Evolutionary conservation across 192 early-diverging fungal species (phyloP), one percentile per base, ranked within the genome.

Genomic region (Entophlyctis luteolus): DNA sequence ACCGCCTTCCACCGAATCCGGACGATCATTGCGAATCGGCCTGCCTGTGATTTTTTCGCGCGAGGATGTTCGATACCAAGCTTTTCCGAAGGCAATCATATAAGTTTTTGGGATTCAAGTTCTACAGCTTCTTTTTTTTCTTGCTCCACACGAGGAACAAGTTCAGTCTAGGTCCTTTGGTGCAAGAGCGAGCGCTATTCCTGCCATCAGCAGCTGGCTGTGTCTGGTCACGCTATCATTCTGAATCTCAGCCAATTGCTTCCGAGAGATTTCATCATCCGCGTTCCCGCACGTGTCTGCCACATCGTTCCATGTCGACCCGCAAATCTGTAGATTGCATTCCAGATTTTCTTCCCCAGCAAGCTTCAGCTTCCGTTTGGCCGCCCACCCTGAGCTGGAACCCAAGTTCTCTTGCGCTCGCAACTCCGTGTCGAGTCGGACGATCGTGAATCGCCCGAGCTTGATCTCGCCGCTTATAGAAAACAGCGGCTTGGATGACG

Each of bases 151-250:
- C n/a, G n/a, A n/a, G n/a, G n/a, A n/a, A n/a, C n/a, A n/a, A n/a
- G 29, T 25, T 16, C 52, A 25, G 16, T 53, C 23, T 34, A 36
- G 37, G 18, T 60, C 58, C 29, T 60, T 60, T n/a, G 58, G 39
- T 22, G 58, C 58, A 37, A 60, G 32, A 14, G 31, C 58, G 10
- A 60, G 25, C 20, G 31, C 58, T 46, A 60, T 60, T 20, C 58
- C 58, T 45, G 58, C 58, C 39, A 60, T 60, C 34, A 60, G 29
- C 39, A 60, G 29, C 39, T 60, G 58, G 47, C 58, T 60, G 37
- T 36, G 35, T 23, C 39, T 32, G 16, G 37, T 38, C 12, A 60
- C 18, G 1, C 39, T 38, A 18, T 60, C 38, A 1, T 42, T 32
- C 20, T 52, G 10, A 5, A 52, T 5, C 12, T 52, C 49, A 10